Base-by-base conservation (phyloP, 2,329 filamentous ascomycete genomes). In the Colletotrichum plurivorum region DNA sequence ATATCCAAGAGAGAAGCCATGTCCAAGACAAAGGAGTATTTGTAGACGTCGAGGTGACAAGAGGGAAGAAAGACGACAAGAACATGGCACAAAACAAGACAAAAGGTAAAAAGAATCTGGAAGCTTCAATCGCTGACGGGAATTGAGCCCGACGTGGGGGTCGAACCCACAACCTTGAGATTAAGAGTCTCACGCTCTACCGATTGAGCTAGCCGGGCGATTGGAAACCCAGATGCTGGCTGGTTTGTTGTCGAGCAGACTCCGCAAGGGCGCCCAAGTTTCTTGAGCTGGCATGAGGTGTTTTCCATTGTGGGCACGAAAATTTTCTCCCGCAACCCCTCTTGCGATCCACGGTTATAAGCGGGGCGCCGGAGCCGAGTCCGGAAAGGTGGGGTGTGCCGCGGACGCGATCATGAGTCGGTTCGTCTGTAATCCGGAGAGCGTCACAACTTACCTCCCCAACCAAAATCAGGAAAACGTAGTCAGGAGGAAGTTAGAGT, bases 181-280 rank as follows among this genome's bases (percentile, higher is more conserved):
- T 86, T 88, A 87, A 88, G 89, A 91, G 89, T 90, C 89, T 90
- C 85, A 90, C 89, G 89, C 89, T 91, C 89, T 91, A 90, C 87
- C 87, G 87, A 89, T 89, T 90, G 87, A 89, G 87, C 87, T 89
- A 89, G 84, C 85, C 84, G 82, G 85, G 84, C 85, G 62, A 57
- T 36, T 55, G 4, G 49, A 58, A 31, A 78, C 45, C 66, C 61
- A 66, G 57, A 36, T 25, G 39, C 49, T 60, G 55, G 61, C 66
- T 69, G 39, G 27, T 43, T 27, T 60, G 66, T 59, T 54, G 53
- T 2, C 4, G 1, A 5, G 1, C 31, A 3, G 9, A 36, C 3
- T 5, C 0, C 1, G 2, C 3, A 15, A 20, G 13, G 12, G 39
- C 9, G 3, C 10, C 4, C 6, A 15, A 15, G 41, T 15, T 15